Conservation (phyloP, 1,284 basidiomycete species). For the Pisolithus thermaeus region DNA sequence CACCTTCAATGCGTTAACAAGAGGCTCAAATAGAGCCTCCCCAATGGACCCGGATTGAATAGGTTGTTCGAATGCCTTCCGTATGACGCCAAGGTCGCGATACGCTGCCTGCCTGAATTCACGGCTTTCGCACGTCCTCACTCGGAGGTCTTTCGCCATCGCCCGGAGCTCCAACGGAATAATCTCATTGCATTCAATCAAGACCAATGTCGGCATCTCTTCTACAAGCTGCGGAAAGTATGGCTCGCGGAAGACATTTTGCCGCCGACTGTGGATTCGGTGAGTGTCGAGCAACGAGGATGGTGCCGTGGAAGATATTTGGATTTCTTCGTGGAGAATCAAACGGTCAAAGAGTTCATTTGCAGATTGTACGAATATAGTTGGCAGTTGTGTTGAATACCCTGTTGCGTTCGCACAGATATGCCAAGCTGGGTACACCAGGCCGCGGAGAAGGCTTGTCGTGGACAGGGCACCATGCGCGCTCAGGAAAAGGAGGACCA, state of each 20-base stretch:
- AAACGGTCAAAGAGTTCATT: constrained; percentile 57
- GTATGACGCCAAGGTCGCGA: constrained; percentile 62
- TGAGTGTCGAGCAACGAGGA: constrained; percentile 58
- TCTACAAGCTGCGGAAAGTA: constrained; percentile 59
- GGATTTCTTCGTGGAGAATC: constrained; percentile 49
- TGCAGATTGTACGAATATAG: constrained; percentile 51
- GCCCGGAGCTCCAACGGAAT: constrained; percentile 44
- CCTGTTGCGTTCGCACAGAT: constrained; percentile 38
- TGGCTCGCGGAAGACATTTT: constrained; percentile 57
- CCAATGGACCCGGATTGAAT: constrained; percentile 45
- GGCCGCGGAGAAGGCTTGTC: constrained; percentile 62
- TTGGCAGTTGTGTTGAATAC: constrained; percentile 36
- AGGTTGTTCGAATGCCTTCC: constrained; percentile 60
- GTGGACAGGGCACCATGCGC: constrained; percentile 62
- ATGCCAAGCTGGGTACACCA: constrained; percentile 72
- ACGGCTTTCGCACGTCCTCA: constrained; percentile 50
- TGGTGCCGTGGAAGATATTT: constrained; percentile 38
- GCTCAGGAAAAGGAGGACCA: constrained; percentile 59
- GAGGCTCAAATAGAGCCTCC: constrained; percentile 52
- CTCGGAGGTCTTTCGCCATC: constrained; percentile 46
- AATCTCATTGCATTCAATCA: constrained; percentile 56
- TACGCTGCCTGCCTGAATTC: constrained; percentile 69
- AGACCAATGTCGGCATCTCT: constrained; percentile 60
- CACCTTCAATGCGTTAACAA: constrained; percentile 58
- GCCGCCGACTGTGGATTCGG: constrained; percentile 57